A percentile compares a stretch with the other conserved stretches of the same genome.
Evolutionary conservation across 768 basidiomycete species (phyloP).

Genomic region (Boletus sp.): DNA sequence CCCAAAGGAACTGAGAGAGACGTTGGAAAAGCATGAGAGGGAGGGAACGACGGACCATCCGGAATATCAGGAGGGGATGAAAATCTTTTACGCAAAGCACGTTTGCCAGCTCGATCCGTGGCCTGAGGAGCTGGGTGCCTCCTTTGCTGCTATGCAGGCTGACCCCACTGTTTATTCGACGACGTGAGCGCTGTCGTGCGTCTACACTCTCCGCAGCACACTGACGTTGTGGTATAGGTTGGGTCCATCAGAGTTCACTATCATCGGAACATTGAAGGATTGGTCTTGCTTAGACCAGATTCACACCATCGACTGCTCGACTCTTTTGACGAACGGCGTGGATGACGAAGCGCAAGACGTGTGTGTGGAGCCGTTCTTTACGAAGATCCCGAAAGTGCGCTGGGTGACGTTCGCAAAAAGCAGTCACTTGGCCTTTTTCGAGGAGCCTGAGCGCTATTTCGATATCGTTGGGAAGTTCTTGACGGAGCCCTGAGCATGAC

Average conservation of each 20-base stretch:
- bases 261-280: conserved; percentile 39
- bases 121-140: conserved; percentile 33
- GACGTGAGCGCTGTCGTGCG: not conserved
- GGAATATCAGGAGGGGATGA: conserved; percentile 34
- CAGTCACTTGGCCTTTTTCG: conserved; percentile 17
- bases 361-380: conserved; percentile 33
- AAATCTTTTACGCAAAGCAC: conserved; percentile 33
- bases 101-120: conserved; percentile 32
- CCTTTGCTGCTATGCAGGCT: conserved; percentile 23
- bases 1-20: conserved; percentile 26
- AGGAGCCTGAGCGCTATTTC: conserved; percentile 20
- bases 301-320: conserved; percentile 36
- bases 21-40: conserved; percentile 30
- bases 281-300: conserved; percentile 48
- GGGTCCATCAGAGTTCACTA: conserved; percentile 35
- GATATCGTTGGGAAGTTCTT: conserved; percentile 18
- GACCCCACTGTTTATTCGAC: conserved; percentile 34
- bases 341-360: conserved; percentile 40
- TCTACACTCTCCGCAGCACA: not conserved
- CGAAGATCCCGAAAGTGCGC: conserved; percentile 31
- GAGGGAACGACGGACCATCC: conserved; percentile 30
- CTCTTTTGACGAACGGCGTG: conserved; percentile 37
- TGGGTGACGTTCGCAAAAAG: conserved; percentile 36
- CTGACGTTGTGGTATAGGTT: conserved; percentile 8
- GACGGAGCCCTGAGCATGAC: not conserved